Conservation (phyloP, 1,139 yeast species). For the Zhuliangozyma parablackwelliae region DNA sequence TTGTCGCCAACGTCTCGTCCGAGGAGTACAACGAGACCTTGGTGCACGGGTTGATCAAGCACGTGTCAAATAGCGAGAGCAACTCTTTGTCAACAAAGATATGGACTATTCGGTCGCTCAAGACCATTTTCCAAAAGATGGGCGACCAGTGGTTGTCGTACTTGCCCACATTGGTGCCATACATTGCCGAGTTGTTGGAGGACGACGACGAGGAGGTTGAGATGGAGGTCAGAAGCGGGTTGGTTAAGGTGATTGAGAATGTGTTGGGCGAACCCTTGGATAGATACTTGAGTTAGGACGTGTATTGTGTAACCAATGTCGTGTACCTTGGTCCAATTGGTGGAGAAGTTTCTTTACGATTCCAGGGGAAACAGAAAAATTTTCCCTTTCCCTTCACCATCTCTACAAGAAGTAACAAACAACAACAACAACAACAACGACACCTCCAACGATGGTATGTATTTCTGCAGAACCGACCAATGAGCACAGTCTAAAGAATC, state of each 20-base stretch:
- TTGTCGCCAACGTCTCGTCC: conserved; percentile 69
- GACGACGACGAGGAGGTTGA: conserved; percentile 95
- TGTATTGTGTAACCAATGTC: conserved; percentile 1
- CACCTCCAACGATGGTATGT: conserved; percentile 6
- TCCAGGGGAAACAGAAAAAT: conserved; percentile 1
- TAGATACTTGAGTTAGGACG: conserved; percentile 61
- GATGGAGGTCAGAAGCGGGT: conserved; percentile 84
- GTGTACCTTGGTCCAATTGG: conserved; percentile 4
- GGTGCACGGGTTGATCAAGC: conserved; percentile 34
- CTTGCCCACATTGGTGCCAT: conserved; percentile 92
- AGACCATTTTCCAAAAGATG: conserved; percentile 79
- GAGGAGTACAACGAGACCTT: conserved; percentile 71
- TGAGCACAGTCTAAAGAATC: background rate
- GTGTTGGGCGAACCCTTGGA: conserved; percentile 95
- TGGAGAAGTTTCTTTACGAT: conserved; percentile 5
- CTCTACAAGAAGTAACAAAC: background rate
- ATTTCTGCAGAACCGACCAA: background rate
- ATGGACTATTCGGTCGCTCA: conserved; percentile 80
- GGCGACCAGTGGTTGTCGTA: conserved; percentile 93
- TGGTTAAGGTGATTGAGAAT: conserved; percentile 85
- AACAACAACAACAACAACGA: background rate
- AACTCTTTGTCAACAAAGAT: conserved; percentile 47
- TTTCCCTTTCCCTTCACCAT: background rate
- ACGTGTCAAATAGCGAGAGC: conserved; percentile 33
- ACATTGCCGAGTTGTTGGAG: conserved; percentile 90